Percentiles rank a stretch among this genome's conserved stretches.
These are phyloP conservation scores for Kokia cookei DNA, from an alignment of 441 rosid genomes.

Conservation along the genomic window DNA sequence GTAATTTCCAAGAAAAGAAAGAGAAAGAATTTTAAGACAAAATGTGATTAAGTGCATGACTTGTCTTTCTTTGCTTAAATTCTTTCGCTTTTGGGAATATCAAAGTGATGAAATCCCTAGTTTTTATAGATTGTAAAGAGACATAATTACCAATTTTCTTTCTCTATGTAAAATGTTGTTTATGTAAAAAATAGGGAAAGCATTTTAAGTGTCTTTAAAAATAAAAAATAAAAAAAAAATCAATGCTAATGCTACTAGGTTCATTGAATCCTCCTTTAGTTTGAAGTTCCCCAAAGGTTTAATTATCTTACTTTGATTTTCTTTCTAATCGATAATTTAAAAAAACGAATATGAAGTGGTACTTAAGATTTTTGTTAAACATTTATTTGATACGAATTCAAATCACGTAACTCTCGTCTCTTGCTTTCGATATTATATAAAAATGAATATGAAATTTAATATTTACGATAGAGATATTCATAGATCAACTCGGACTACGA, in stretches of 20 bases:
- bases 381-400: no score
- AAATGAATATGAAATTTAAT: no score
- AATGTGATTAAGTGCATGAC: neutral
- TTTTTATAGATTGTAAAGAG: neutral
- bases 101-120: neutral
- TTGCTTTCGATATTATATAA: no score
- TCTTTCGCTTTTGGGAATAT: neutral
- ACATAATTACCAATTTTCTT: neutral
- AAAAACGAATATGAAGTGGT: no score
- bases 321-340: no score
- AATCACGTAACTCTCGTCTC: no score
- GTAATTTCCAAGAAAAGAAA: constrained; percentile 6
- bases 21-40: neutral
- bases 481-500: no score
- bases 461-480: no score
- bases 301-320: neutral
- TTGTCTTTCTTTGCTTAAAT: neutral
- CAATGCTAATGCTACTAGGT: neutral
- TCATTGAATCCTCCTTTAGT: neutral
- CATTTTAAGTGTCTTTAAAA: no score
- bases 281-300: neutral
- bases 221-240: neutral
- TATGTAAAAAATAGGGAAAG: neutral
- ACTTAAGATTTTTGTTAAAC: no score
- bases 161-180: neutral